Evolutionary conservation across 441 rosid genomes (phyloP), one percentile per base, ranked within the genome.

Genomic region (Pelargonium myrrhifolium): DNA sequence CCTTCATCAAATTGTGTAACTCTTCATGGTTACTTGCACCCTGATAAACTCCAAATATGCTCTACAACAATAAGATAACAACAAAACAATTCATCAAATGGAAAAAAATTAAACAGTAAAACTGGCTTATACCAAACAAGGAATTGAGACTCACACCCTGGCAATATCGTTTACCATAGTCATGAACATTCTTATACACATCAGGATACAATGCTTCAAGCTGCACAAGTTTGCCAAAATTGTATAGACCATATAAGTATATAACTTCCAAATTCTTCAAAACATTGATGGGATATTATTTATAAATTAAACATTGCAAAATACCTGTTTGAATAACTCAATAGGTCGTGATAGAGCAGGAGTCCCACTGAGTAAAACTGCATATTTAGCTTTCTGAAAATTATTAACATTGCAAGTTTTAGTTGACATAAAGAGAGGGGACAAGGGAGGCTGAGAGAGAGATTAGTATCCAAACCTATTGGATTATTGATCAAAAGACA

Each of bases 21-120:
- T 94, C 99, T 59, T 94, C 99, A 77, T 94, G 99, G 84, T 94
- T 91, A 80, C 91, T 89, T 64, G 99, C 86, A 62, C 97, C 99
- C 85, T 94, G 97, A 83, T 89, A 94, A 62, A 72, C 26, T 75
- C 99, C 99, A 71, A 91, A 94, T 63, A 79, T 9, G 26, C 97
- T 97, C 99, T 93, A 81, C 26, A 75, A 15, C 61, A 74, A 76
- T 51, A 62, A 71, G 64, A 70, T 64, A 67, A 58, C 68, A 75
- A 61, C 68, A 63, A 21, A 40, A 12, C 55, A 47, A 67, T 12
- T 26, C 51, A 74, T 67, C 64, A 68, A 56, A 55, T 20, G 64
- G 64, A 42, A 11, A 39, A 58, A 64, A 67, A 45, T 67, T 26
- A 42, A 6, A 18, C 18, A 6, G 18, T 4, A 51, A n/a, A 18